These are phyloP conservation scores for Spongiforma sp. DNA, from an alignment of 1,284 basidiomycete genomes.

Conservation along the genomic window DNA sequence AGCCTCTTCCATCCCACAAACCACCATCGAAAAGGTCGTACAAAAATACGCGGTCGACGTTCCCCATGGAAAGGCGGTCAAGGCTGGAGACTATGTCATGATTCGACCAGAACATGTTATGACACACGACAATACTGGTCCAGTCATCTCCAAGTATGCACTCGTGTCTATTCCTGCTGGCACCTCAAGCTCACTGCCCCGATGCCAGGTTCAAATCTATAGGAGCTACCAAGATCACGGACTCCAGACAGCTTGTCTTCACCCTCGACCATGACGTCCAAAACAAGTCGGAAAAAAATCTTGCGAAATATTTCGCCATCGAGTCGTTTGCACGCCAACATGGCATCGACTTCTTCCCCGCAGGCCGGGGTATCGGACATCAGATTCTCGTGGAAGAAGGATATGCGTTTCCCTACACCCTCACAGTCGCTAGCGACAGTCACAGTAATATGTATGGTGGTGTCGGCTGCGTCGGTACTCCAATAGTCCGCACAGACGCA, in stretches of 20 bases:
- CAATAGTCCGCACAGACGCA: slow-evolving; percentile 93
- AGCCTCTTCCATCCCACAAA: slow-evolving; percentile 66
- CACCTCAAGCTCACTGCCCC: too few relatives aligned
- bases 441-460: slow-evolving; percentile 99
- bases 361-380: slow-evolving; percentile 98
- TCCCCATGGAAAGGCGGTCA: slow-evolving; percentile 76
- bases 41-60: slow-evolving; percentile 96
- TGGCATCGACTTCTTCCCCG: slow-evolving; percentile 95
- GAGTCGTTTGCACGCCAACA: slow-evolving; percentile 91
- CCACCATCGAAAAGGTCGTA: slow-evolving; percentile 97
- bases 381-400: slow-evolving; percentile 96
- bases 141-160: slow-evolving; percentile 92
- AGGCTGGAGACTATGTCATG: slow-evolving; percentile 99
- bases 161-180: background rate
- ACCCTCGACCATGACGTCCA: slow-evolving; percentile 99
- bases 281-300: slow-evolving; percentile 94
- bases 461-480: slow-evolving; percentile 96
- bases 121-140: slow-evolving; percentile 98
- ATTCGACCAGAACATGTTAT: slow-evolving; percentile 97
- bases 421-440: slow-evolving; percentile 95
- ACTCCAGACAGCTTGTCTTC: slow-evolving; percentile 90
- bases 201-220: slow-evolving; percentile 88
- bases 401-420: slow-evolving; percentile 92
- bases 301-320: slow-evolving; percentile 93
- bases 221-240: slow-evolving; percentile 86